Base-by-base conservation (phyloP, 2,329 filamentous ascomycete genomes). In the Ceratocystis smalleyi region DNA sequence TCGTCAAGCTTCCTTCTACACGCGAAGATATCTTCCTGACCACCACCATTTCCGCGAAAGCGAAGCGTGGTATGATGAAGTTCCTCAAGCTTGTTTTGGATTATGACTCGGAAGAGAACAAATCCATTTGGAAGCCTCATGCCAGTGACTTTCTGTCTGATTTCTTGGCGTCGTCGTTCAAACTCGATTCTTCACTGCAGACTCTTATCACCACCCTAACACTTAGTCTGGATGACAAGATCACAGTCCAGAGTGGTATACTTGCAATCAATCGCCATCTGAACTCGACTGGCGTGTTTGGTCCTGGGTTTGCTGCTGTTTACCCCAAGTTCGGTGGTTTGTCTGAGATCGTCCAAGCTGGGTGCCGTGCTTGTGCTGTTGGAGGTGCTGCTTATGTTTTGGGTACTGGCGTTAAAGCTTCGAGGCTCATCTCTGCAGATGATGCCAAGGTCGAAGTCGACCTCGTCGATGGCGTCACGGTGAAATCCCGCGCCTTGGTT, bases 321-420 rank as follows among this genome's bases (percentile, higher is more conserved):
- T 83, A 95, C 69, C 87, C 91, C 24, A 96, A 96, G 78, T 99
- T 91, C 86, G 92, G 92, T 59, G 91, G 92, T 32, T 79, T 88
- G 59, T 87, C 90, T 40, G 92, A 99, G 74, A 84, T 97, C 66
- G 84, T 88, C 35, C 92, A 99, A 77, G 91, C 96, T 27, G 89
- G 86, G 3, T 97, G 94, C 72, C 87, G 92, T 69, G 90, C 92
- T 47, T 85, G 86, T 67, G 92, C 92, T 22, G 94, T 99, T 5
- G 92, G 92, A 43, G 94, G 94, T 59, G 89, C 86, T 10, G 83
- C 95, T 2, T 97, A 97, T 75, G 89, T 96, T 73, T 82, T 97
- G 17, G 87, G 85, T 54, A 86, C 86, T 60, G 84, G 84, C 8
- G 76, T 94, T 63, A 73, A 80, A 69, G 73, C 61, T 67, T 70